These are phyloP conservation scores for Komagataella ulmi DNA, from an alignment of 805 yeast genomes.

Conservation along the genomic window DNA sequence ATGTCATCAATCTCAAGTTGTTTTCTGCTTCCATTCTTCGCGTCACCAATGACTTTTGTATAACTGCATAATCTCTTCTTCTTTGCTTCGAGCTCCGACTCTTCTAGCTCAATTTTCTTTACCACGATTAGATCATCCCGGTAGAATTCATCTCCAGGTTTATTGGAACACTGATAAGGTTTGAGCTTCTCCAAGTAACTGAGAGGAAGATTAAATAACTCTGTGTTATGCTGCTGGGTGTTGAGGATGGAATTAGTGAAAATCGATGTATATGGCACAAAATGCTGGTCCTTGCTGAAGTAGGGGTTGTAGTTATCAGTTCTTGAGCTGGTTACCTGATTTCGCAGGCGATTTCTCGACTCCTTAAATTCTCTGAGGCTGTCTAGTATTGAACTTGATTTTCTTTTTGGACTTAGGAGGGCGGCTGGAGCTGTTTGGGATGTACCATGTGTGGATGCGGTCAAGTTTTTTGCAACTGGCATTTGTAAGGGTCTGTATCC, in stretches of 20 bases:
- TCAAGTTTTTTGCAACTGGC: conserved; percentile 16
- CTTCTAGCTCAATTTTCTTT: conserved; percentile 17
- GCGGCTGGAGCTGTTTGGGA: background rate
- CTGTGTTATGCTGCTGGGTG: conserved; percentile 19
- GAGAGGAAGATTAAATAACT: conserved; percentile 18
- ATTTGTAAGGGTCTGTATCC: conserved; percentile 15
- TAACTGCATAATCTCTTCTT: conserved; percentile 6
- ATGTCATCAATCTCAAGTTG: conserved; percentile 13
- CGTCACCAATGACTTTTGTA: conserved; percentile 10
- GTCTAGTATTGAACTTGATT: conserved; percentile 11
- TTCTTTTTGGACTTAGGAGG: background rate
- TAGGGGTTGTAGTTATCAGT: conserved; percentile 14
- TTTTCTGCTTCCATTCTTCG: conserved; percentile 5
- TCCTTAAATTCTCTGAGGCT: conserved; percentile 14
- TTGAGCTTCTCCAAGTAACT: conserved; percentile 12
- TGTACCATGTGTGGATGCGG: conserved; percentile 6
- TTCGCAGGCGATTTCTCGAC: conserved; percentile 6
- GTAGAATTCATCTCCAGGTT: conserved; percentile 17
- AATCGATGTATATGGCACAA: conserved; percentile 15
- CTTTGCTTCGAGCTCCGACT: conserved; percentile 8
- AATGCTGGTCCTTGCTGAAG: conserved; percentile 11
- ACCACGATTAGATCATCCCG: conserved; percentile 18
- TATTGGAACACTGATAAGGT: conserved; percentile 9
- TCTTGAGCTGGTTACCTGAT: background rate
- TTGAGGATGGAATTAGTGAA: conserved; percentile 18